Evolutionary conservation across 2,329 filamentous ascomycete genomes (phyloP), one percentile per base, ranked within the genome.

Genomic region (Aspergillus brasiliensis): DNA sequence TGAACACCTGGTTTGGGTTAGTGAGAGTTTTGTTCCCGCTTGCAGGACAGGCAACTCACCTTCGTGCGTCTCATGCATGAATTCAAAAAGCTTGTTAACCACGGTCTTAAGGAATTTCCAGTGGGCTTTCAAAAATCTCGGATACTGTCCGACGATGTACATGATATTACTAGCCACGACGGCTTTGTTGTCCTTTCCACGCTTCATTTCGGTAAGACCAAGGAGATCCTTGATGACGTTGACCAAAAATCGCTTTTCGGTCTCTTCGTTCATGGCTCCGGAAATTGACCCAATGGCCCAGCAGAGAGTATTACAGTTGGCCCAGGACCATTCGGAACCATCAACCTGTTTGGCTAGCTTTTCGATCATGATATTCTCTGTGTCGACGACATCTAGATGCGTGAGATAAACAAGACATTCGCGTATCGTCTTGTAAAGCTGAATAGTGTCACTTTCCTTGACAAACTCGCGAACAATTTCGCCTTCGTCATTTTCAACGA

Each of bases 51-150:
- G 15, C 5, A 58, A 75, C 84, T 70, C 78, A 88, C 91, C 95
- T 82, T 99, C 95, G 72, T 99, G 95, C 1, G 95, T 98, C 78
- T 99, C 95, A 77, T 99, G 95, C 95, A 99, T 99, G 75, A 99
- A 99, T 80, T 99, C 95, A 72, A 99, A 99, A 5, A 99, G 85
- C 82, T 99, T 99, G 81, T 99, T 99, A 72, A 99, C 95, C 17
- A 99, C 95, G 2, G 95, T 99, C 87, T 99, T 99, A 58, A 99
- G 83, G 80, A 99, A 99, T 77, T 99, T 99, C 95, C 95, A 99
- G 77, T 99, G 95, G 1, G 95, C 95, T 82, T 99, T 99, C 70
- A 99, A 82, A 81, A 99, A 99, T 19, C 95, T 91, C 38, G 95
- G 95, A 74, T 99, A 99, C 75, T 99, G 95, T 60, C 95, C 95